A percentile compares a stretch with the other conserved stretches of the same genome.
These are phyloP conservation scores for Neurospora sp. DNA, from an alignment of 2,329 filamentous ascomycete genomes.

Conservation along the genomic window DNA sequence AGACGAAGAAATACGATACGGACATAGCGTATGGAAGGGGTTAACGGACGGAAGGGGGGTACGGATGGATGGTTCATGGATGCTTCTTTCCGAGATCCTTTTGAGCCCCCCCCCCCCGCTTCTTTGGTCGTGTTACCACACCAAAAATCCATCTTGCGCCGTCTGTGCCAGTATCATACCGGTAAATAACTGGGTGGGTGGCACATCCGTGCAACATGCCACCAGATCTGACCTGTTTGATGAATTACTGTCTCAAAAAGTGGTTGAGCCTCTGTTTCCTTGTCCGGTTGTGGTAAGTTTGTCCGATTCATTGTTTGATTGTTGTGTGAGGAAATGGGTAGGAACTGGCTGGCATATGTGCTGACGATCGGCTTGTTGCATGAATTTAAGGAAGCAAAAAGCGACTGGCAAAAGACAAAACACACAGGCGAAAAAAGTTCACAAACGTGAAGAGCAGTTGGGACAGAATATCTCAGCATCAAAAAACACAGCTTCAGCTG, in stretches of 20 bases:
- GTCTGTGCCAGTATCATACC: background rate
- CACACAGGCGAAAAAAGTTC: background rate
- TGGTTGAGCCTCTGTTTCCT: background rate
- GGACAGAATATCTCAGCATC: background rate
- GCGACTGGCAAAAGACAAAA: background rate
- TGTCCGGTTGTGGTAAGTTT: background rate
- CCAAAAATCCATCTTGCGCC: background rate
- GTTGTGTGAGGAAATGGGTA: background rate
- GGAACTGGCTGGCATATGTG: background rate
- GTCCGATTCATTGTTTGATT: background rate
- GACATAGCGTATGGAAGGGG: background rate
- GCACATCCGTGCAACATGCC: background rate
- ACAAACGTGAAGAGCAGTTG: background rate
- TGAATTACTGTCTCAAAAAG: background rate
- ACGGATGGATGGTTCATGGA: background rate
- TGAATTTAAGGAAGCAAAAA: background rate
- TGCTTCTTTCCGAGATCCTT: background rate
- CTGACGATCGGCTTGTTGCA: background rate
- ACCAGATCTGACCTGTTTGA: background rate
- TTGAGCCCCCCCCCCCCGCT: background rate
- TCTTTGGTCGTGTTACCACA: background rate
- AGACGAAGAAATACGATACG: background rate
- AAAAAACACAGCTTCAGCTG: background rate
- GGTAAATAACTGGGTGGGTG: background rate
- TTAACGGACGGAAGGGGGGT: background rate